phyloP scores from a whole-genome alignment of 179 eudicot genomes.

The Actinidia chinensis region DNA sequence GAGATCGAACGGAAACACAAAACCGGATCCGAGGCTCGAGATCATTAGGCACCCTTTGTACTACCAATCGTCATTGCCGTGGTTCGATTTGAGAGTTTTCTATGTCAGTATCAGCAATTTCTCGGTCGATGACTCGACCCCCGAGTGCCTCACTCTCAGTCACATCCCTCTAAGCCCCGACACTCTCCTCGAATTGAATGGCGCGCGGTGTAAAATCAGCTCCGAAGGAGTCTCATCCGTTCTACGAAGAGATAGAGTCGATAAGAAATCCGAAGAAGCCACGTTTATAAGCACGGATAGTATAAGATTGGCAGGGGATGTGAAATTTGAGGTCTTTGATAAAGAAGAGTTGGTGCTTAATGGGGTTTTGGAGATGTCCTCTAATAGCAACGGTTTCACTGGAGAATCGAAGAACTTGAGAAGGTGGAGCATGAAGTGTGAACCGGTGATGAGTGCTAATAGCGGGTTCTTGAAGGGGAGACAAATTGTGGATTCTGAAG shows the following conservation, averaged over 20 bases:
- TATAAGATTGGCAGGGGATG: slow-evolving; percentile 49
- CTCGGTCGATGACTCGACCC: slow-evolving; percentile 42
- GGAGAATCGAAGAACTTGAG: slow-evolving; percentile 31
- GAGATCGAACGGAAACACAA: slow-evolving; percentile 25
- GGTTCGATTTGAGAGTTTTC: slow-evolving; percentile 58
- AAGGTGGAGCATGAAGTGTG: slow-evolving; percentile 55
- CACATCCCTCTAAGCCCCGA: slow-evolving; percentile 53
- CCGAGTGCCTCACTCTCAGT: slow-evolving; percentile 45
- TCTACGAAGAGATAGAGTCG: slow-evolving; percentile 46
- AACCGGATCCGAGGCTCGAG: slow-evolving; percentile 30
- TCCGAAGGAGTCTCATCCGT: slow-evolving; percentile 39
- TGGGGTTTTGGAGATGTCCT: slow-evolving; percentile 47
- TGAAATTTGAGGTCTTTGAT: slow-evolving; percentile 53
- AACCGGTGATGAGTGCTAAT: slow-evolving; percentile 28
- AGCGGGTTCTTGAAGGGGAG: slow-evolving; percentile 50
- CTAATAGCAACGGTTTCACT: slow-evolving; percentile 28
- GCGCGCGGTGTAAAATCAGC: slow-evolving; percentile 37
- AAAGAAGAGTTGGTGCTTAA: slow-evolving; percentile 35
- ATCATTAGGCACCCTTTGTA: slow-evolving; percentile 44
- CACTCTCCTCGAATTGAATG: slow-evolving; percentile 56
- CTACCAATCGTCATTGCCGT: slow-evolving; percentile 30
- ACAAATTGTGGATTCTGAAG: slow-evolving; percentile 33
- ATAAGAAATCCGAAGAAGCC: slow-evolving; percentile 59
- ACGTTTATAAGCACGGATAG: slow-evolving; percentile 62
- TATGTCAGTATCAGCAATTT: slow-evolving; percentile 56